Evolutionary conservation across 192 early-diverging fungal species (phyloP).

Genomic region (Linnemannia hyalina): DNA sequence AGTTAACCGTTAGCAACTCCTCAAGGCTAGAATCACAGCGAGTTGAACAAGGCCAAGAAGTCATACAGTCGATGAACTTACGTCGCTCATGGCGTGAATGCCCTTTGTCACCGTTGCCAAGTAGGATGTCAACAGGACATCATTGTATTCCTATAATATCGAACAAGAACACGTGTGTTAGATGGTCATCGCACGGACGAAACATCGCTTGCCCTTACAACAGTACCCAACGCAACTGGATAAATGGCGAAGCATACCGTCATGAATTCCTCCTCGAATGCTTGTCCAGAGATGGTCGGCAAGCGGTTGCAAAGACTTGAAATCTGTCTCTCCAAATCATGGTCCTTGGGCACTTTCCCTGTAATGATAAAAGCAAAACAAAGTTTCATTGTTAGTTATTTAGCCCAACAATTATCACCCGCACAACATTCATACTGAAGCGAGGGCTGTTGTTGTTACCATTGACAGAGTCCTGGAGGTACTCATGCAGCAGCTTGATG

Average conservation of each 20-base stretch:
- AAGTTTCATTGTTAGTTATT: not conserved
- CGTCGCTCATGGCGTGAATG: slow-evolving; percentile 73
- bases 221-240: not conserved
- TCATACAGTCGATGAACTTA: slow-evolving; percentile 19
- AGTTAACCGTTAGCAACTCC: not conserved
- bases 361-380: not conserved
- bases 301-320: slow-evolving; percentile 78
- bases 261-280: slow-evolving; percentile 81
- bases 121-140: slow-evolving; percentile 82
- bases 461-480: slow-evolving; percentile 77
- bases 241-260: slow-evolving; percentile 56
- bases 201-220: no score
- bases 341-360: slow-evolving; percentile 68
- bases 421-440: not conserved
- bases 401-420: not conserved
- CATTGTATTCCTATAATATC: slow-evolving; percentile 80
- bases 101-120: slow-evolving; percentile 86
- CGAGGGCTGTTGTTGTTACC: slow-evolving; percentile 55
- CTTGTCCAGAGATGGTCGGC: slow-evolving; percentile 73
- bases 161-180: not conserved
- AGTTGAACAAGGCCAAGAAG: no score
- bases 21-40: not conserved
- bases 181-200: not conserved
- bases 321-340: slow-evolving; percentile 84
- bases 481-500: slow-evolving; percentile 76